Percentiles rank a stretch among this genome's conserved stretches.
These are phyloP conservation scores for Linanthus parryae DNA, from an alignment of 148 eudicot genomes.

Conservation along the genomic window DNA sequence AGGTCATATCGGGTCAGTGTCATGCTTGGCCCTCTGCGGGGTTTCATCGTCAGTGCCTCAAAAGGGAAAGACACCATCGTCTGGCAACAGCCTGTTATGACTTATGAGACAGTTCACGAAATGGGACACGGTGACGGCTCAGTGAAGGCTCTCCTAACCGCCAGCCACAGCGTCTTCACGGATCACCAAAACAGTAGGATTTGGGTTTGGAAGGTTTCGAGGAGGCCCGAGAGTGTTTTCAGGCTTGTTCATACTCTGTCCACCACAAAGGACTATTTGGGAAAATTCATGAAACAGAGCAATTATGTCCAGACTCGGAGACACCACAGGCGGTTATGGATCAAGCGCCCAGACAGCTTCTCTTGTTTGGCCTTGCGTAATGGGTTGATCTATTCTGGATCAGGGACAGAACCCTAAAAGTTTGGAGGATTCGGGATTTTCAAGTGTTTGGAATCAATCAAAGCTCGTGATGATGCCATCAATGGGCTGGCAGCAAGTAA, in stretches of 20 bases:
- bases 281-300: conserved; percentile 79
- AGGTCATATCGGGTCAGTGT: conserved; percentile 65
- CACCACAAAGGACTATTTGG: conserved; percentile 70
- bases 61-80: conserved; percentile 85
- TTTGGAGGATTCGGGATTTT: conserved; percentile 73
- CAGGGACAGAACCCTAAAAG: conserved; percentile 86
- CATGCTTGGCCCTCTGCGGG: conserved; percentile 69
- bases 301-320: conserved; percentile 77
- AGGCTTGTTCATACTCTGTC: conserved; percentile 64
- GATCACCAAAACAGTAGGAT: conserved; percentile 88
- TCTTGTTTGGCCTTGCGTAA: conserved; percentile 59
- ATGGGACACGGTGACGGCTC: conserved; percentile 83
- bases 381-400: conserved; percentile 80
- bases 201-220: conserved; percentile 81
- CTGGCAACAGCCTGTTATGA: conserved; percentile 81
- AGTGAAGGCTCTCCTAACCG: conserved; percentile 59
- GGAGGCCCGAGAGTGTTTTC: conserved; percentile 70
- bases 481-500: conserved; percentile 41
- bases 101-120: conserved; percentile 42
- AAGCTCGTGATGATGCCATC: conserved; percentile 84
- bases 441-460: conserved; percentile 72
- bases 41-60: conserved; percentile 83
- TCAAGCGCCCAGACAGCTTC: conserved; percentile 77
- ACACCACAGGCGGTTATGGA: conserved; percentile 78
- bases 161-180: conserved; percentile 66